A percentile compares a stretch with the other conserved stretches of the same genome.
phyloP scores from a whole-genome alignment of 2,329 filamentous ascomycete genomes.

The Aspergillus persii region DNA sequence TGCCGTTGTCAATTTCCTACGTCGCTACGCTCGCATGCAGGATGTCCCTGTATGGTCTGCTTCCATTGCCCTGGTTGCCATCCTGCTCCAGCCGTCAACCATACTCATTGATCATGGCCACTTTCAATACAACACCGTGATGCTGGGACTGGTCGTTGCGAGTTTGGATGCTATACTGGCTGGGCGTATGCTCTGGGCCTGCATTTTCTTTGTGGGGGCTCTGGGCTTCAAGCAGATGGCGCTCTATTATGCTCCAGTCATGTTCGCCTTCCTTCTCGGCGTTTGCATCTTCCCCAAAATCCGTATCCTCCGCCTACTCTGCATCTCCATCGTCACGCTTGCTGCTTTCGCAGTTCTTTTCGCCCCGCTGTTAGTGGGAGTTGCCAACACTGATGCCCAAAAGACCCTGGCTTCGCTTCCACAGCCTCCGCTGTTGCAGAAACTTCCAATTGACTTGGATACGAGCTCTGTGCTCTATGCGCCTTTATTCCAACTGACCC shows the following conservation, averaged over 20 bases:
- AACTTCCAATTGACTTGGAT: slow-evolving; percentile 59
- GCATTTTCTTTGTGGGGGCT: slow-evolving; percentile 87
- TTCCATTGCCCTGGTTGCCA: slow-evolving; percentile 80
- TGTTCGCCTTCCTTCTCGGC: slow-evolving; percentile 89
- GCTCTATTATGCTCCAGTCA: slow-evolving; percentile 88
- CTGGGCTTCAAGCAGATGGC: slow-evolving; percentile 99
- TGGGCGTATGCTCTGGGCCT: slow-evolving; percentile 80
- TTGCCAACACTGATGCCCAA: slow-evolving; percentile 65
- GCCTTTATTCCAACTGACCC: slow-evolving; percentile 71
- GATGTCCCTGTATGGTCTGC: slow-evolving; percentile 78
- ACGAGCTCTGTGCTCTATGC: slow-evolving; percentile 70
- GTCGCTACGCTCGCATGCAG: slow-evolving; percentile 73
- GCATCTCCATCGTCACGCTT: slow-evolving; percentile 71
- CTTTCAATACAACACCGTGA: slow-evolving; percentile 98
- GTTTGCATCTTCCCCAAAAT: slow-evolving; percentile 75
- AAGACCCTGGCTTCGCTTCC: slow-evolving; percentile 62
- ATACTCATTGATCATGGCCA: slow-evolving; percentile 93
- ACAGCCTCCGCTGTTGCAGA: slow-evolving; percentile 59
- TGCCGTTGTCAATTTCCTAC: slow-evolving; percentile 78
- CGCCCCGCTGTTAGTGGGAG: slow-evolving; percentile 70
- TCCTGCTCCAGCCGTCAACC: slow-evolving; percentile 86
- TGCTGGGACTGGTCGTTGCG: slow-evolving; percentile 86
- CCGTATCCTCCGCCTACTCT: slow-evolving; percentile 65
- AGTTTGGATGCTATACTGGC: slow-evolving; percentile 87
- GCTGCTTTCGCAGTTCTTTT: slow-evolving; percentile 72